Evolutionary conservation across 768 basidiomycete genomes (phyloP).

Genomic region (Sutorius australiensis): DNA sequence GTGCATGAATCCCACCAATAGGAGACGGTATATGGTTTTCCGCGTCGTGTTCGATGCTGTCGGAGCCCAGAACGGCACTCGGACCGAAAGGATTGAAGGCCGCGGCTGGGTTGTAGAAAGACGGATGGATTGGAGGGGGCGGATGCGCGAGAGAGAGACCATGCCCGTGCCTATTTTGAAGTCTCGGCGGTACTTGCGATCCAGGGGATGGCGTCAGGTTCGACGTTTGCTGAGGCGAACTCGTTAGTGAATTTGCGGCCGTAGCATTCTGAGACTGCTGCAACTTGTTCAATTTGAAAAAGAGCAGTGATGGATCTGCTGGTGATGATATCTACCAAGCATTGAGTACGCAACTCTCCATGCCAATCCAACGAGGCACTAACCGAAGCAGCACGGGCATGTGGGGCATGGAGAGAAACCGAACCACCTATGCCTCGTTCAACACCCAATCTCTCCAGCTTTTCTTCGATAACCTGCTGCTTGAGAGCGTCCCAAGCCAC

Average conservation of each 20-base stretch:
- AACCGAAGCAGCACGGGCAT: conserved; percentile 82
- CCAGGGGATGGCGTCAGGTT: conserved; percentile 51
- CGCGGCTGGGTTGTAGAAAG: conserved; percentile 34
- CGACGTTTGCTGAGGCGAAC: conserved; percentile 64
- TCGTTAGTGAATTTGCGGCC: conserved; percentile 49
- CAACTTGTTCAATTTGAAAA: conserved; percentile 81
- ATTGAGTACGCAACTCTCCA: conserved; percentile 10
- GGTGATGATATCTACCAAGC: conserved; percentile 77
- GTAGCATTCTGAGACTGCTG: conserved; percentile 63
- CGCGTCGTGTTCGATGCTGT: conserved; percentile 36
- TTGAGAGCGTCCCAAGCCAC: conserved; percentile 71
- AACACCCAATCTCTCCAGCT: conserved; percentile 75
- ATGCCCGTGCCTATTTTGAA: conserved; percentile 65
- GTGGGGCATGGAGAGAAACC: conserved; percentile 64
- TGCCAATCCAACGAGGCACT: conserved; percentile 32
- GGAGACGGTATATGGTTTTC: conserved; percentile 23
- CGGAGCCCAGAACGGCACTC: conserved; percentile 50
- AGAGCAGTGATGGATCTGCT: conserved; percentile 76
- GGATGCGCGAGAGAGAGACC: conserved; percentile 69
- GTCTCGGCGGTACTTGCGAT: conserved; percentile 31
- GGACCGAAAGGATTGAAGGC: conserved; percentile 67
- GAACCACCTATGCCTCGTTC: conserved; percentile 55
- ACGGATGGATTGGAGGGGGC: conserved; percentile 35
- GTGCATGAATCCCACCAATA: conserved; percentile 42
- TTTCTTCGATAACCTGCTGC: conserved; percentile 72